Evolutionary conservation across 208 protist species (phyloP).

Genomic region (Herpetomonas samuelpessoai): DNA sequence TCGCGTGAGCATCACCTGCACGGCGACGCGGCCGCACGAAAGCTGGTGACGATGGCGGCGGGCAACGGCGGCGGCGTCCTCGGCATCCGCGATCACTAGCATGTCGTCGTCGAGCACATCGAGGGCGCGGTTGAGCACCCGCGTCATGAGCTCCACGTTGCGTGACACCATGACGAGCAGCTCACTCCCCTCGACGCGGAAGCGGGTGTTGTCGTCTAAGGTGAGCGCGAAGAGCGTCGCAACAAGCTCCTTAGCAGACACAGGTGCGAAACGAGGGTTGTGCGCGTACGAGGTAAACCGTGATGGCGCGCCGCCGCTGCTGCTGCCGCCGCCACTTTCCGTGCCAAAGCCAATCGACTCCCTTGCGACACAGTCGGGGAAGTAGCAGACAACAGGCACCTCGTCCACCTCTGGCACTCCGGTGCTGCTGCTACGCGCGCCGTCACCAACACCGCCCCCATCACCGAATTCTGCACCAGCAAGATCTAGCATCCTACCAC

Average conservation of each 20-base stretch:
- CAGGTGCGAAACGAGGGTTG: slow-evolving; percentile 26
- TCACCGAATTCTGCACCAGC: no score
- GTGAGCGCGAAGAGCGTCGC: slow-evolving; percentile 59
- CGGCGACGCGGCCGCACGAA: slow-evolving; percentile 61
- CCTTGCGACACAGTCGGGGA: neutral
- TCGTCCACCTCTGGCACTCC: neutral
- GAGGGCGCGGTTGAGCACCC: slow-evolving; percentile 62
- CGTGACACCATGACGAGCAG: slow-evolving; percentile 63
- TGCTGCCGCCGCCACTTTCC: no score
- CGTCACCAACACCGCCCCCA: neutral
- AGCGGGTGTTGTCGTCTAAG: slow-evolving; percentile 47
- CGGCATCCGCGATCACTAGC: slow-evolving; percentile 39
- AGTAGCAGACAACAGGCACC: neutral
- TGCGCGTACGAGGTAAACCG: slow-evolving; percentile 1
- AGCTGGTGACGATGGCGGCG: slow-evolving; percentile 64
- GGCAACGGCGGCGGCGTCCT: slow-evolving; percentile 28
- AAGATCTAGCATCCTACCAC: no score
- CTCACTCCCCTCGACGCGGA: slow-evolving; percentile 78
- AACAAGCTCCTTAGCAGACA: slow-evolving; percentile 42
- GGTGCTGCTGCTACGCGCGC: neutral
- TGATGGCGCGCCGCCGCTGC: neutral
- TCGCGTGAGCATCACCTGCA: slow-evolving; percentile 56
- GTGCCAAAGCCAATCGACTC: no score
- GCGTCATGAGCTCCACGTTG: slow-evolving; percentile 63
- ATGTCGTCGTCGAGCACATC: slow-evolving; percentile 76